Conservation (phyloP, 139 green algal genomes). For the Coelastrella sp. region DNA sequence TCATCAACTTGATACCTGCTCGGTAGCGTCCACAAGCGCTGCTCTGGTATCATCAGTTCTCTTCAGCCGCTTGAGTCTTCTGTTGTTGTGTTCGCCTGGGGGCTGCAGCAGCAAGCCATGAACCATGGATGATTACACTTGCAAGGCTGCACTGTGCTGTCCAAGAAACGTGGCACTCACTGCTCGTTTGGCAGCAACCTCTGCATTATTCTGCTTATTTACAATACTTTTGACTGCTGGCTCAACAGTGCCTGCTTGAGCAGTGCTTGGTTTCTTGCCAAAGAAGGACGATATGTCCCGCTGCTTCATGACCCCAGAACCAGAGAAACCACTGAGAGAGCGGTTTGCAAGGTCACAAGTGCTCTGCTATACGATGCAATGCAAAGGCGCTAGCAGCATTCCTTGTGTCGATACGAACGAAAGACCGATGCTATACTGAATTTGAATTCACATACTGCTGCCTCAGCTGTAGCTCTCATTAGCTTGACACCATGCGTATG, state of each 20-base stretch:
- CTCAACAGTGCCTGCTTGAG: not conserved
- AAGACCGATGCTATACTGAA: too few relatives aligned
- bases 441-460: too few relatives aligned
- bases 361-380: too few relatives aligned
- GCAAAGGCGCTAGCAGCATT: too few relatives aligned
- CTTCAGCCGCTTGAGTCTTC: constrained; percentile 17
- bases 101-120: not conserved
- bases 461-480: too few relatives aligned
- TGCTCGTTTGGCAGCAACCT: not conserved
- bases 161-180: not conserved
- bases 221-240: not conserved
- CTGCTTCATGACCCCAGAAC: too few relatives aligned
- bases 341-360: too few relatives aligned
- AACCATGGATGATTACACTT: not conserved
- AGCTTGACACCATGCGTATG: too few relatives aligned
- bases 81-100: not conserved
- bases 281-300: constrained; percentile 41
- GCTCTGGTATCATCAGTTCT: not conserved
- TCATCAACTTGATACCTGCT: constrained; percentile 2
- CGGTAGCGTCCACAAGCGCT: not conserved
- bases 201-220: not conserved
- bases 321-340: too few relatives aligned
- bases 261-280: constrained; percentile 3
- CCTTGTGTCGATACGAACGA: too few relatives aligned
- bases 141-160: not conserved